These are phyloP conservation scores for Xylaria arbuscula DNA, from an alignment of 2,329 filamentous ascomycete genomes.

Conservation along the genomic window DNA sequence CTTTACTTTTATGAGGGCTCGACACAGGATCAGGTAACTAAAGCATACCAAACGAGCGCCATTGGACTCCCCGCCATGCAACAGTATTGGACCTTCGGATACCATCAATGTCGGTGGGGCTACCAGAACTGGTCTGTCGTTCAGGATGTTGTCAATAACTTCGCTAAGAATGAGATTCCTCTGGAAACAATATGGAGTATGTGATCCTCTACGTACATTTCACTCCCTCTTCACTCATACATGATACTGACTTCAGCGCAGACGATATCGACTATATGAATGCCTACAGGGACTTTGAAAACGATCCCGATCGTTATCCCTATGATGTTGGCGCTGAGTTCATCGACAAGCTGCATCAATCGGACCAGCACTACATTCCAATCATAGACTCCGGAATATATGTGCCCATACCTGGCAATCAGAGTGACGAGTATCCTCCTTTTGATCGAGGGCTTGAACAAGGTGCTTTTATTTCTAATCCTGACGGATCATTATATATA, in stretches of 20 bases:
- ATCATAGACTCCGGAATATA: slow-evolving; percentile 81
- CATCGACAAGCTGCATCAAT: slow-evolving; percentile 69
- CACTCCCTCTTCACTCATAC: slow-evolving; percentile 44
- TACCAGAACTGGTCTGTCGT: slow-evolving; percentile 78
- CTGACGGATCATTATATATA: slow-evolving; percentile 66
- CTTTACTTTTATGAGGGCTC: slow-evolving; percentile 84
- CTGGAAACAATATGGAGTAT: slow-evolving; percentile 77
- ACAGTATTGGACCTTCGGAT: slow-evolving; percentile 84
- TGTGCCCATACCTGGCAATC: slow-evolving; percentile 76
- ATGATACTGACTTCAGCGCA: slow-evolving; percentile 57
- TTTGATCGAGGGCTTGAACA: slow-evolving; percentile 71
- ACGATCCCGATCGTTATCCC: slow-evolving; percentile 67
- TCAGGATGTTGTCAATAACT: slow-evolving; percentile 74
- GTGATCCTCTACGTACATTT: neutral
- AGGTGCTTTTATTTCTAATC: slow-evolving; percentile 65
- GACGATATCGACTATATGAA: slow-evolving; percentile 80
- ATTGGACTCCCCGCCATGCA: slow-evolving; percentile 81
- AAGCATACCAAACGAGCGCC: slow-evolving; percentile 74
- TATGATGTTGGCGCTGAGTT: slow-evolving; percentile 69
- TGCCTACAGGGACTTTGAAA: slow-evolving; percentile 69
- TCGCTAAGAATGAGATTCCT: slow-evolving; percentile 72
- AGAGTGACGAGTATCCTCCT: slow-evolving; percentile 69
- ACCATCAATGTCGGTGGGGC: slow-evolving; percentile 86
- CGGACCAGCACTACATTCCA: slow-evolving; percentile 75
- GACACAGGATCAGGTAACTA: slow-evolving; percentile 73